Evolutionary conservation across 2,329 filamentous ascomycete species (phyloP), one percentile per base, ranked within the genome.

Genomic region (Penicillium polonicum): DNA sequence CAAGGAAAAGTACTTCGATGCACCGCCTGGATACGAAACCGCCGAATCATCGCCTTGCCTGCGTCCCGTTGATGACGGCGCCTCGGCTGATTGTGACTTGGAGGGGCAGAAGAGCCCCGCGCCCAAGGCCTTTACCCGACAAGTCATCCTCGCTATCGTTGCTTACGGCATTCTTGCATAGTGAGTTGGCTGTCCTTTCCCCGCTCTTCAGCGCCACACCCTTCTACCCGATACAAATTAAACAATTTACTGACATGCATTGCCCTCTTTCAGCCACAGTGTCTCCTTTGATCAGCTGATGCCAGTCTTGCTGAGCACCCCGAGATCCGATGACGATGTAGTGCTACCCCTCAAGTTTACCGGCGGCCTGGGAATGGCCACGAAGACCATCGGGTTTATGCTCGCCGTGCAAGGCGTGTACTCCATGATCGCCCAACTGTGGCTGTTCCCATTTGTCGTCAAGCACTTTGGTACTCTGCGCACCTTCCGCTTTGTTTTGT

Each of bases 241-340:
- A 36, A 52, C n/a, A 46, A 89, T 92, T 65, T 80, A 59, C 65
- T 65, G 50, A 68, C 69, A 71, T 57, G 51, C 43, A 49, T 55
- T 48, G 43, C 42, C 57, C 48, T 44, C 13, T 33, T 60, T 41
- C 69, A 96, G 92, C 78, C 93, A 97, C 78, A 97, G 93, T 13
- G 97, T 99, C 76, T 95, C 92, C 0, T 94, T 96, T 67, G 94
- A 99, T 75, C 90, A 96, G 70, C 83, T 97, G 48, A 87, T 97
- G 66, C 93, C 94, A 0, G 90, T 97, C 2, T 91, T 99, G 66
- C 85, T 99, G 70, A 93, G 90, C 74, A 90, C 90, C 44, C 72
- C 82, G 68, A 71, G 82, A 69, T 75, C 84, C 70, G 61, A 80
- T 29, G 72, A 75, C 17, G 66, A 76, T n/a, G 76, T 80, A 68